Evolutionary conservation across 495 filamentous ascomycete genomes (phyloP), one percentile per base, ranked within the genome.

Genomic region (Podospora comata): DNA sequence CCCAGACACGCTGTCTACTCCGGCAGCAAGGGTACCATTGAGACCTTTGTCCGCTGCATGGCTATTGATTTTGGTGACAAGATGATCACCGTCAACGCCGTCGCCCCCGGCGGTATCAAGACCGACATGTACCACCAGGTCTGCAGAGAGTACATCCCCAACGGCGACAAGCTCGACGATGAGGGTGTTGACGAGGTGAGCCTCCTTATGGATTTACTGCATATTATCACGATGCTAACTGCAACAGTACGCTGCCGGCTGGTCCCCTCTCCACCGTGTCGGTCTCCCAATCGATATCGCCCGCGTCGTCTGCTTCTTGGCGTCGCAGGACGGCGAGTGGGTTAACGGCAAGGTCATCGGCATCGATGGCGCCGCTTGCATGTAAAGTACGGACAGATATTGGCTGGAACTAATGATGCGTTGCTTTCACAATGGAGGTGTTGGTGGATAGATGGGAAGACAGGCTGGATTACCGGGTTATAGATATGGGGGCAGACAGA

Each of bases 41-140:
- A 76, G 73, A 76, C 76, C 0, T 78, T 78, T 72, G 76, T 78
- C 27, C 71, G 76, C 11, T 76, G 74, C 70, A 76, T 77, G 72
- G 76, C 75, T 7, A 72, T 77, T 34, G 73, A 86, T 65, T 77
- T 75, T 32, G 77, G 76, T 48, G 74, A 75, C 75, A 78, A 79
- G 71, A 78, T 76, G 70, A 86, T 89, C 69, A 89, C 87, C 18
- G 86, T 88, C 79, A 90, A 90, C 76, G 85, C 82, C 71, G 82
- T 90, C 59, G 88, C 88, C 4, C 88, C 88, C 58, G 88, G 88
- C 60, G 88, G 88, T 64, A 86, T 90, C 79, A 88, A 89, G 82
- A 87, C 86, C 64, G 88, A 90, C 74, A 90, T 90, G 88, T 90
- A 87, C 81, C 82, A 88, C 73, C 81, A 82, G 72, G 87, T 88